These are phyloP conservation scores for Solanum boliviense DNA, from an alignment of 257 asterid species.

Conservation along the genomic window DNA sequence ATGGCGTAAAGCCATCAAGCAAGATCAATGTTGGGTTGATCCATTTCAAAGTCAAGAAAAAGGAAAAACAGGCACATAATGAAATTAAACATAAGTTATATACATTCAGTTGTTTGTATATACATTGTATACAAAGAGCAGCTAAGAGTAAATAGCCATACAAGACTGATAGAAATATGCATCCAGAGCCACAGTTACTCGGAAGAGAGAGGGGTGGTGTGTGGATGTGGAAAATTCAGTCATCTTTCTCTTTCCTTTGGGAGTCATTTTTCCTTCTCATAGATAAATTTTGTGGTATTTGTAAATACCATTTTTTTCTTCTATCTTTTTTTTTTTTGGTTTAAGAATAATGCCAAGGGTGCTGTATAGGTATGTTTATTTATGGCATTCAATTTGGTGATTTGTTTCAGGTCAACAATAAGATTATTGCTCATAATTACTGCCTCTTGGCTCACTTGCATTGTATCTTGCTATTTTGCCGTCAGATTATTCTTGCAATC, in stretches of 20 bases:
- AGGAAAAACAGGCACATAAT: neutral
- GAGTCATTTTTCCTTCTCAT: neutral
- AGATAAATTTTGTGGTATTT: neutral
- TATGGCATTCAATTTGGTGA: neutral
- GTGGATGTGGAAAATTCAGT: neutral
- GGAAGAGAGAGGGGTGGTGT: neutral
- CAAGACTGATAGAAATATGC: neutral
- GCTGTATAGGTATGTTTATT: neutral
- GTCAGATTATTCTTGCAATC: neutral
- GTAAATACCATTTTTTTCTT: neutral
- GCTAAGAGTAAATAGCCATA: slow-evolving; percentile 5
- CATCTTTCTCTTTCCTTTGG: neutral
- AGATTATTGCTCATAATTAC: neutral
- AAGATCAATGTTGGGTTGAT: slow-evolving; percentile 68
- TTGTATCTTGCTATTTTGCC: neutral
- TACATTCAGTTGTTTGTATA: neutral
- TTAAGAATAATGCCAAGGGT: neutral
- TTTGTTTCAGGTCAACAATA: neutral
- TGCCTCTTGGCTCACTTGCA: neutral
- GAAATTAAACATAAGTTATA: neutral
- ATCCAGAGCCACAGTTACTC: neutral
- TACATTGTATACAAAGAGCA: neutral
- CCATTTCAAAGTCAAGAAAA: slow-evolving; percentile 25
- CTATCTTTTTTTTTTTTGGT: neutral
- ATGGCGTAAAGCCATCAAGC: slow-evolving; percentile 48